Conservation (phyloP, 192 early-diverging fungal genomes). For the Paraglomus brasilianum region DNA sequence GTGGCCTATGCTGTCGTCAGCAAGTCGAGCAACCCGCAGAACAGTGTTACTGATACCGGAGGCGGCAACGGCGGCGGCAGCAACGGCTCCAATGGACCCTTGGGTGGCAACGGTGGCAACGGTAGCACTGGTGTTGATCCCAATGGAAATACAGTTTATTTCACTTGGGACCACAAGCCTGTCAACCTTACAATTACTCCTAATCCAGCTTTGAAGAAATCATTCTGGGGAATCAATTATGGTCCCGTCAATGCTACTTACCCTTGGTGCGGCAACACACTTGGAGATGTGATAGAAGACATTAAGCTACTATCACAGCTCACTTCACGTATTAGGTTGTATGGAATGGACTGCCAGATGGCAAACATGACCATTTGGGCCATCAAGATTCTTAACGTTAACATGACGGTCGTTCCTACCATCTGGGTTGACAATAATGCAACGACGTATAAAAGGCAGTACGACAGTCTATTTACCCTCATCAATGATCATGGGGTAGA, state of each 20-base stretch:
- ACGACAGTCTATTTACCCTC: constrained; percentile 37
- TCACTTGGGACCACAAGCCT: constrained; percentile 8
- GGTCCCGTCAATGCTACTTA: constrained; percentile 57
- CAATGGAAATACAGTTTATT: neutral
- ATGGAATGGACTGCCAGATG: constrained; percentile 66
- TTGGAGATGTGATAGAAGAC: constrained; percentile 59
- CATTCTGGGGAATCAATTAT: constrained; percentile 60
- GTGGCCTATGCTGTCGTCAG: neutral
- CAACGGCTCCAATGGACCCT: constrained; percentile 5
- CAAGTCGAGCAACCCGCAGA: too few species aligned
- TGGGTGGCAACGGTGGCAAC: too few species aligned
- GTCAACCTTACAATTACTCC: constrained; percentile 43
- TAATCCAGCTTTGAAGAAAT: constrained; percentile 31
- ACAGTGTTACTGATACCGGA: too few species aligned
- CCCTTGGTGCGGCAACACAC: constrained; percentile 51
- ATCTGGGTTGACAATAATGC: constrained; percentile 62
- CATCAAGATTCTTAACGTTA: constrained; percentile 51
- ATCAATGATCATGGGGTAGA: constrained; percentile 38
- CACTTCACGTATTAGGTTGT: constrained; percentile 62
- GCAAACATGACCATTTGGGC: constrained; percentile 60
- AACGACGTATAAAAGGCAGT: constrained; percentile 41
- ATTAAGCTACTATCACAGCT: constrained; percentile 53
- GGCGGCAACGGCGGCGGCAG: too few species aligned
- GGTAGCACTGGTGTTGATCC: neutral
- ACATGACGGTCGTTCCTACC: constrained; percentile 61